Evolutionary conservation across 1,284 basidiomycete genomes (phyloP).

Genomic region (Moniliella sp.): DNA sequence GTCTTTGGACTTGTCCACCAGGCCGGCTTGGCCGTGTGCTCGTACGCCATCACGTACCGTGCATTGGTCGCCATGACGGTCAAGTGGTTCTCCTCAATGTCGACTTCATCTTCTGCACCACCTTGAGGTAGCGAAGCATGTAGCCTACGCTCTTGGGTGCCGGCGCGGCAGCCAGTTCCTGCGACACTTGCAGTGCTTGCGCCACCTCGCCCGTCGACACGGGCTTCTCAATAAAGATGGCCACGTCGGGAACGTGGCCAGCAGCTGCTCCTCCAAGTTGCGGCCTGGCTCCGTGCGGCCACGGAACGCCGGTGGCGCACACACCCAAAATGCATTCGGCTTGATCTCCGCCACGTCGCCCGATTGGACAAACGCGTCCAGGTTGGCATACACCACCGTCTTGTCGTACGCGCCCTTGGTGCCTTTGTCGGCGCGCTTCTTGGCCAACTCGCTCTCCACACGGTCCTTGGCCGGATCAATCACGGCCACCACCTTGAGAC

Average conservation of each 20-base stretch:
- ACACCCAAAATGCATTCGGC: slow-evolving; percentile 58
- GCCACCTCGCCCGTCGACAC: slow-evolving; percentile 57
- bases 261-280: slow-evolving; percentile 71
- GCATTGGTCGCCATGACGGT: slow-evolving; percentile 94
- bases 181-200: slow-evolving; percentile 34
- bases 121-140: slow-evolving; percentile 37
- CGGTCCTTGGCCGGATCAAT: slow-evolving; percentile 74
- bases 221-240: slow-evolving; percentile 89
- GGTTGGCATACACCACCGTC: slow-evolving; percentile 63
- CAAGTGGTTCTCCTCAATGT: slow-evolving; percentile 76
- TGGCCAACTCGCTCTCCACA: slow-evolving; percentile 55
- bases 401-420: slow-evolving; percentile 78
- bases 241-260: slow-evolving; percentile 54
- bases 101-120: slow-evolving; percentile 82
- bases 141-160: slow-evolving; percentile 77
- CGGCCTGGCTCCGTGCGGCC: slow-evolving; percentile 40
- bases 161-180: slow-evolving; percentile 16
- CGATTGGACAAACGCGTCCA: slow-evolving; percentile 60
- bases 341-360: slow-evolving; percentile 39
- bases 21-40: slow-evolving; percentile 53
- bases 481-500: slow-evolving; percentile 81
- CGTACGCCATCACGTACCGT: slow-evolving; percentile 82
- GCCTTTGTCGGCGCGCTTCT: slow-evolving; percentile 82
- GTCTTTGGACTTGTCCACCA: slow-evolving; percentile 89
- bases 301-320: slow-evolving; percentile 78